Percentiles rank a stretch among this genome's conserved stretches.
phyloP scores from a whole-genome alignment of 202 grass and related monocot species.

The Eragrostis tef region DNA sequence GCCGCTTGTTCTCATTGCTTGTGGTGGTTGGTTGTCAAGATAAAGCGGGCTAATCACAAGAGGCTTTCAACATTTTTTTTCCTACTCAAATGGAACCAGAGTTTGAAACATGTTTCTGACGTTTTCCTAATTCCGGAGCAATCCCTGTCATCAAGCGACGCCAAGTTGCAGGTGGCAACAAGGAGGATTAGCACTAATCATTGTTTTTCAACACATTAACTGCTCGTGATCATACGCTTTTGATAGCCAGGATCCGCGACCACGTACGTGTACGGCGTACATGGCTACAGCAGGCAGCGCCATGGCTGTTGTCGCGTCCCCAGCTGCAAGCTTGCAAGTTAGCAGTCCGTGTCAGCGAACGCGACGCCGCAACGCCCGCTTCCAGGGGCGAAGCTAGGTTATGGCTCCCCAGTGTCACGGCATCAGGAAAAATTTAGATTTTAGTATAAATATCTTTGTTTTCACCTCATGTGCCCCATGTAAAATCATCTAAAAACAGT shows the following conservation, averaged over 20 bases:
- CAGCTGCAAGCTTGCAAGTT: constrained; percentile 19
- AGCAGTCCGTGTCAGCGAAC: constrained; percentile 19
- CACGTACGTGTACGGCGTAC: constrained; percentile 16
- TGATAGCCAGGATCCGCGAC: neutral
- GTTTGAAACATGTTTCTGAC: neutral
- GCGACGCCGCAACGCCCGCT: constrained; percentile 46
- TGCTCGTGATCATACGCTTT: neutral
- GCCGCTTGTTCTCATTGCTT: neutral
- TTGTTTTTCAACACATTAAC: neutral
- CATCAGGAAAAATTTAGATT: too few relatives aligned
- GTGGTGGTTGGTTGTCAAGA: neutral
- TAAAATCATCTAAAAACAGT: too few relatives aligned
- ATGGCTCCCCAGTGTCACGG: too few relatives aligned
- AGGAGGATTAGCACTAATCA: neutral
- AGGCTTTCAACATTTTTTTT: neutral
- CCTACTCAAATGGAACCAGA: neutral
- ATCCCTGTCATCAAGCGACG: neutral
- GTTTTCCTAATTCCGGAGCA: neutral
- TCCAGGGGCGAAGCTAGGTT: too few relatives aligned
- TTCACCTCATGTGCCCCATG: too few relatives aligned
- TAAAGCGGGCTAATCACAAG: neutral
- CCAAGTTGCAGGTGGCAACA: neutral
- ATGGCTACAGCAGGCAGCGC: neutral
- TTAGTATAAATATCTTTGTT: too few relatives aligned
- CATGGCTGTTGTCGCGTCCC: constrained; percentile 14